These are phyloP conservation scores for Baeospora myosura DNA, from an alignment of 1,284 basidiomycete genomes.

Conservation along the genomic window DNA sequence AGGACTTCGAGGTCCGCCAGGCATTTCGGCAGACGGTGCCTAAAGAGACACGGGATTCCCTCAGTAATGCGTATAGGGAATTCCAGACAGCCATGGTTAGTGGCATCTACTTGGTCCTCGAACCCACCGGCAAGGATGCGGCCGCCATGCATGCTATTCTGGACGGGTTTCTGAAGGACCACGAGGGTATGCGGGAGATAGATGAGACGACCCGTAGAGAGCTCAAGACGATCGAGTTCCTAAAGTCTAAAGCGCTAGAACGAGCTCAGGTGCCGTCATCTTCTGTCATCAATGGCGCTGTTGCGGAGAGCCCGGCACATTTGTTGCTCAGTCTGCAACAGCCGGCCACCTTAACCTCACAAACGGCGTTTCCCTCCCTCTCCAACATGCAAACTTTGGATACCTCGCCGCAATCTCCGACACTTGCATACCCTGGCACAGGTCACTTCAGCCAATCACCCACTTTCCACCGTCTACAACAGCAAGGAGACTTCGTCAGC, in stretches of 20 bases:
- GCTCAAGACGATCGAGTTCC: slow-evolving; percentile 73
- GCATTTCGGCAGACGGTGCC: slow-evolving; percentile 55
- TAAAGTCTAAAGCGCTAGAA: slow-evolving; percentile 52
- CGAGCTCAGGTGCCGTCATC: slow-evolving; percentile 14
- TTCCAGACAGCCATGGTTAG: slow-evolving; percentile 84
- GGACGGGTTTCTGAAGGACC: slow-evolving; percentile 68
- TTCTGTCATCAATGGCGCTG: slow-evolving; percentile 19
- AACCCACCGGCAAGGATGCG: slow-evolving; percentile 64
- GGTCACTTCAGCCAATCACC: slow-evolving; percentile 41
- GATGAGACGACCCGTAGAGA: slow-evolving; percentile 77
- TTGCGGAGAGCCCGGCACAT: slow-evolving; percentile 37
- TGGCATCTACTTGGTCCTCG: slow-evolving; percentile 74
- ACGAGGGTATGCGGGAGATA: slow-evolving; percentile 60
- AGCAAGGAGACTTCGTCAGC: slow-evolving; percentile 35
- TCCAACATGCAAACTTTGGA: slow-evolving; percentile 22
- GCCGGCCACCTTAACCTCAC: slow-evolving; percentile 24
- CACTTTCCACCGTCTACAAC: slow-evolving; percentile 56
- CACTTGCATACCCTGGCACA: slow-evolving; percentile 22
- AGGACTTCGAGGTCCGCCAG: slow-evolving; percentile 66
- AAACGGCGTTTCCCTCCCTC: slow-evolving; percentile 30
- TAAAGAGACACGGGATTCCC: slow-evolving; percentile 55
- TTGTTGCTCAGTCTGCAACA: slow-evolving; percentile 44
- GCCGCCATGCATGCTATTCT: slow-evolving; percentile 69
- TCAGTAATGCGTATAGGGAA: slow-evolving; percentile 75
- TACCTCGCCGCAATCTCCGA: slow-evolving; percentile 24